Conservation (phyloP, 345 rosid genomes). For the Euphorbia pulcherrima region DNA sequence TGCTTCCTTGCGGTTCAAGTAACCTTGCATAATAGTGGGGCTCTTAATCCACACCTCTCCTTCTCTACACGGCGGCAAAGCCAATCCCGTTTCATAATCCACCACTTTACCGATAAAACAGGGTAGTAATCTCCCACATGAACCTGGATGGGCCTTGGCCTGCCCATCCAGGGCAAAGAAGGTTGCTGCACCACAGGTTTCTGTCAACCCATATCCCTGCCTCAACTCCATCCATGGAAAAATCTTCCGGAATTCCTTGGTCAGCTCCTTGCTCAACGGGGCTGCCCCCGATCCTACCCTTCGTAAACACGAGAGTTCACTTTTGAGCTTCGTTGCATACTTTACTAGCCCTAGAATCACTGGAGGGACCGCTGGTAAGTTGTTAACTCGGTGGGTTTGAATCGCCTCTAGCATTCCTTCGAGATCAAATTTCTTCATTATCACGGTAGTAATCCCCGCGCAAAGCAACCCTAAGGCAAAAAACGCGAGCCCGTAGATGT, state of each 20-base stretch:
- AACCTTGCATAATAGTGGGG: slow-evolving; percentile 47
- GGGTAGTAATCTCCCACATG: slow-evolving; percentile 45
- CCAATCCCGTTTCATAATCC: slow-evolving; percentile 37
- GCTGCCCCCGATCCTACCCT: slow-evolving; percentile 58
- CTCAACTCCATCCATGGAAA: slow-evolving; percentile 61
- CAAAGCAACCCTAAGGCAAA: slow-evolving; percentile 49
- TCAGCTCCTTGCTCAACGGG: slow-evolving; percentile 51
- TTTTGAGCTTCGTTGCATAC: slow-evolving; percentile 17
- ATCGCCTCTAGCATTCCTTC: slow-evolving; percentile 46
- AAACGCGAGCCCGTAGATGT: slow-evolving; percentile 56
- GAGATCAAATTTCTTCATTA: slow-evolving; percentile 47
- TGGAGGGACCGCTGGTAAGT: slow-evolving; percentile 60
- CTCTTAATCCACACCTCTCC: slow-evolving; percentile 60
- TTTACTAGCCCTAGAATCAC: slow-evolving; percentile 51
- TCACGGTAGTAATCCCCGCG: slow-evolving; percentile 38
- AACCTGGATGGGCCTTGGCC: slow-evolving; percentile 35
- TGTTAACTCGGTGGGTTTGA: slow-evolving; percentile 39
- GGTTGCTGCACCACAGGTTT: slow-evolving; percentile 43
- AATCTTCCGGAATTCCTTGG: slow-evolving; percentile 34
- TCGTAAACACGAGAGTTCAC: slow-evolving; percentile 38
- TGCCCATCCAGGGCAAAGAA: slow-evolving; percentile 21
- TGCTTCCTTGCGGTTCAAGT: slow-evolving; percentile 47
- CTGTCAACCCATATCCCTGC: slow-evolving; percentile 63
- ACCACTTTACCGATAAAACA: slow-evolving; percentile 43
- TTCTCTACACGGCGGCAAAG: slow-evolving; percentile 31